Evolutionary conservation across 768 basidiomycete genomes (phyloP), one percentile per base, ranked within the genome.

Genomic region (Podaxis mareebaensis): DNA sequence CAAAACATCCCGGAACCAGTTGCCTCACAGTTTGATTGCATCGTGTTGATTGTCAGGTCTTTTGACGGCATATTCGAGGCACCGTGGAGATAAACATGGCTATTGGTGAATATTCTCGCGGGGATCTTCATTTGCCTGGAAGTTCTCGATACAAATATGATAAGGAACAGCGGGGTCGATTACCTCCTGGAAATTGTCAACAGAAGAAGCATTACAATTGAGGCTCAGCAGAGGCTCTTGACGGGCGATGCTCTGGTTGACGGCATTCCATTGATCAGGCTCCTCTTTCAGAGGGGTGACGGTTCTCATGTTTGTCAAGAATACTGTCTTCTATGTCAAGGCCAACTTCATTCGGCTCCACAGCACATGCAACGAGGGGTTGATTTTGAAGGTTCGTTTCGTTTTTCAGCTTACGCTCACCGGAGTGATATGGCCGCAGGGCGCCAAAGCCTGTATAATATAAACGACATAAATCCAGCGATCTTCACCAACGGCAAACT

Each of bases 301-400:
- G 38, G 39, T 17, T 58, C 39, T n/a, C 56, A 44, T 58, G 56
- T 58, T 22, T 44, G 40, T 44, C 56, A 46, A 44, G n/a, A 24
- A 44, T 24, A 26, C 3, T 58, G 26, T 4, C 15, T 22, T 26
- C 42, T 30, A 22, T 28, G 40, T 58, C 42, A 44, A n/a, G 17
- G 33, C 33, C 10, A 33, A 33, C 8, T 10, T 33, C 33, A 33
- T 33, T 33, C 33, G 2, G 33, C 33, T 33, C 33, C 33, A 33
- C 33, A 10, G 33, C 33, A 33, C 33, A 33, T 33, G 42, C 7
- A 20, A 44, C 7, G 42, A 44, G 15, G 5, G 42, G 15, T 44
- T 44, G n/a, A 15, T n/a, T 20, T 44, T 20, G 13, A 13, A 20
- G 42, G 42, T 44, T 15, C n/a, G 15, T 13, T 1, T 15, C 15